Evolutionary conservation across 176 grass and related monocot genomes (phyloP).

Genomic region (Bolboschoenus planiculmis): DNA sequence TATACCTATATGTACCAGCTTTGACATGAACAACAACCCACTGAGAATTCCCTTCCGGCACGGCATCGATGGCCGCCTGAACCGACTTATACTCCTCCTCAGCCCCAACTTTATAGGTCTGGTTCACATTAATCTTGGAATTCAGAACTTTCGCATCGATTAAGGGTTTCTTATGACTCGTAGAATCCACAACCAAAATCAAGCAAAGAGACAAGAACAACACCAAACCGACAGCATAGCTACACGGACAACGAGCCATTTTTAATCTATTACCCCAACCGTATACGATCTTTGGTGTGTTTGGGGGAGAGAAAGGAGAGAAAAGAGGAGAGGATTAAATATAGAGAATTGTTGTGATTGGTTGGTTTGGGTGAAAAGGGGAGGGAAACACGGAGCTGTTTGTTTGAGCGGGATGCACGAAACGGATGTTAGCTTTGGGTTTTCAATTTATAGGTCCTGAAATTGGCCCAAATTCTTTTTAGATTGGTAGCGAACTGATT

Average conservation of each 20-base stretch:
- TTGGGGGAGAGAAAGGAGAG: neutral
- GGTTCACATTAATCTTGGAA: constrained; percentile 38
- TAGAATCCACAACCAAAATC: neutral
- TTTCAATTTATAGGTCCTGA: neutral
- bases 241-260: neutral
- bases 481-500: no score
- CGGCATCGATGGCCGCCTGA: constrained; percentile 50
- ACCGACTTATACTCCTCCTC: constrained; percentile 60
- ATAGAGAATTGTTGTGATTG: neutral
- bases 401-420: neutral
- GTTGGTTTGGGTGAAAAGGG: neutral
- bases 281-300: neutral
- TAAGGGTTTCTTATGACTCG: constrained; percentile 6
- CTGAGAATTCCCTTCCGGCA: constrained; percentile 43
- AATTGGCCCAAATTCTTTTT: neutral
- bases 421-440: neutral
- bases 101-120: constrained; percentile 44
- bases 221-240: neutral
- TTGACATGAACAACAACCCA: constrained; percentile 71
- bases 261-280: neutral
- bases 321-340: neutral
- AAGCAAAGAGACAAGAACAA: neutral
- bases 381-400: neutral
- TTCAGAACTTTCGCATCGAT: constrained; percentile 49
- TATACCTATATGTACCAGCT: constrained; percentile 46